Evolutionary conservation across 108 stramenopile species (phyloP).

Genomic region (Skeletonema tropicum): DNA sequence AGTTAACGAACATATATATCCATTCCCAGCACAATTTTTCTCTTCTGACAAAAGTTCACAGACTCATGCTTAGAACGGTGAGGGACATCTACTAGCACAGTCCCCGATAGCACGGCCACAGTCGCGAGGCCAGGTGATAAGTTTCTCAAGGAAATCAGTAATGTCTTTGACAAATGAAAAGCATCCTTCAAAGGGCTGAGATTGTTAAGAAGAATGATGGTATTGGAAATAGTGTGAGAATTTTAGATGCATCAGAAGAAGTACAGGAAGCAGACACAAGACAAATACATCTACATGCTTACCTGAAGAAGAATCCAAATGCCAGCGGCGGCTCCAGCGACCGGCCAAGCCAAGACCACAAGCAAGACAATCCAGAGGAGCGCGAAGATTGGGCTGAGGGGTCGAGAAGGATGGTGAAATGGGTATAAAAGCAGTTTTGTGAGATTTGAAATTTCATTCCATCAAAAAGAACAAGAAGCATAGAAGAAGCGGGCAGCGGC

Average conservation of each 20-base stretch:
- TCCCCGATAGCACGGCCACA: constrained; percentile 65
- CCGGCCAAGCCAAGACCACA: constrained; percentile 52
- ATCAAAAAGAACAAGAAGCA: background rate
- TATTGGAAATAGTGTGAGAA: background rate
- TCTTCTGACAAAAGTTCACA: background rate
- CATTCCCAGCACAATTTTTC: background rate
- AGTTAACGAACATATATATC: background rate
- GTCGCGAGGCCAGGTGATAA: constrained; percentile 89
- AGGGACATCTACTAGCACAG: constrained; percentile 60
- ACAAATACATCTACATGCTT: constrained; percentile 3
- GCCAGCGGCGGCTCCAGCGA: constrained; percentile 43
- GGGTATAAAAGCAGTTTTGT: too few relatives aligned
- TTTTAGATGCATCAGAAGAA: background rate
- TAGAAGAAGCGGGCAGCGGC: background rate
- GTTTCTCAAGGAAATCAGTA: constrained; percentile 78
- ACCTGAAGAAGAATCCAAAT: constrained; percentile 51
- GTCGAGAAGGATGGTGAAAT: too few relatives aligned
- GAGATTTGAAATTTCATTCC: too few relatives aligned
- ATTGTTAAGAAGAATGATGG: constrained; percentile 2
- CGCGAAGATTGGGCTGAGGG: constrained; percentile 30
- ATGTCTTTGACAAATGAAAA: constrained; percentile 60
- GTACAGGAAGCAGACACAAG: background rate
- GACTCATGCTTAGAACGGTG: constrained; percentile 53
- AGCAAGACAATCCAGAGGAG: constrained; percentile 54
- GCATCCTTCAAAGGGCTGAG: constrained; percentile 74